Percentiles rank a stretch among this genome's conserved stretches.
phyloP scores from a whole-genome alignment of 1,284 basidiomycete genomes.

The Microbotryomycetes sp. region DNA sequence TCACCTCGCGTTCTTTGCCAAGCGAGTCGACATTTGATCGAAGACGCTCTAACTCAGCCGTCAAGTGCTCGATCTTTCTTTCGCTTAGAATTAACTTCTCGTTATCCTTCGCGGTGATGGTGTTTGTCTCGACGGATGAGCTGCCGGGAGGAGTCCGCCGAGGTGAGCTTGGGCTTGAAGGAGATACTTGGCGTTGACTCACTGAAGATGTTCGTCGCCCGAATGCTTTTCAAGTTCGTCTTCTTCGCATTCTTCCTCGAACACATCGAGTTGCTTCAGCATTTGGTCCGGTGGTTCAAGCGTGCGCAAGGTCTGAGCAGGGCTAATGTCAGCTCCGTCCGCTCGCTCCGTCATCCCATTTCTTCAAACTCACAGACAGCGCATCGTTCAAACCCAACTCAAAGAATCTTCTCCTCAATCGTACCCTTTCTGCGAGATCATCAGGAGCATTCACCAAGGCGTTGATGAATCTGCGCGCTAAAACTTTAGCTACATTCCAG shows the following conservation, averaged over 20 bases:
- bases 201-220: not conserved
- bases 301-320: no score
- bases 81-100: no score
- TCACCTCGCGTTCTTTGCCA: no score
- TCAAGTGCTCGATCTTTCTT: no score
- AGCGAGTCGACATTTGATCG: no score
- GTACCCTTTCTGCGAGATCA: conserved; percentile 65
- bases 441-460: conserved; percentile 71
- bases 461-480: conserved; percentile 56
- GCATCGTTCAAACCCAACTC: conserved; percentile 73
- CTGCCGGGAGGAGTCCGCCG: no score
- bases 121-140: no score
- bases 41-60: no score
- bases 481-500: not conserved
- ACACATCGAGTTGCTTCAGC: conserved; percentile 67
- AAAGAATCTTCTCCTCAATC: conserved; percentile 71
- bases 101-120: no score
- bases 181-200: no score
- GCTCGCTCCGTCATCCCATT: not conserved
- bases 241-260: conserved; percentile 79
- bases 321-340: not conserved
- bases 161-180: no score
- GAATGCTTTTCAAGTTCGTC: conserved; percentile 51
- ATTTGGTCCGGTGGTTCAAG: conserved; percentile 66
- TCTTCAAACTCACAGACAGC: conserved; percentile 58